Evolutionary conservation across 331 rosid genomes (phyloP), one percentile per base, ranked within the genome.

Genomic region (Arachis monticola): DNA sequence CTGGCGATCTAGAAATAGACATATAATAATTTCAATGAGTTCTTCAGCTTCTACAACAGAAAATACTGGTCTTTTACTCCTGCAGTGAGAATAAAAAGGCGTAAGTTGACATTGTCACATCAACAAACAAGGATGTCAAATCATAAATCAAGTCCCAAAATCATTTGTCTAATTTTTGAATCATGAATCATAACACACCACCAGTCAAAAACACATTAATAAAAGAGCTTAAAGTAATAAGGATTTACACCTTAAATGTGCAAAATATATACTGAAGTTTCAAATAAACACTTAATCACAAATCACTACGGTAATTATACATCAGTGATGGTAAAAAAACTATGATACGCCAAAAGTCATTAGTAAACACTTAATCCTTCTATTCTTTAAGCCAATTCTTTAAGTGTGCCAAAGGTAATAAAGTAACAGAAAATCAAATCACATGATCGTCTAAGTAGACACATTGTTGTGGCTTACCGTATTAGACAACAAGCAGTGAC

Each of bases 1-100:
- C 80, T 71, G 89, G 61, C 90, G 91, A 85, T 94, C 99, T 40
- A 90, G 78, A 76, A 85, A 92, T 66, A 94, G 84, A 80, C 83
- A 87, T 77, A 88, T 79, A 73, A 87, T 86, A 78, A 87, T 83
- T 86, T 90, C 93, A 71, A 89, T 74, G 12, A 92, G 78, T 85
- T 82, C 95, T 87, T 87, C 95, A n/a, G 89, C 99, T 84, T 94
- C 99, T 51, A 84, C 79, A 71, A 87, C 61, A 60, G 93, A 84
- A 65, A 86, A 87, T 10, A 88, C 75, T 58, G 87, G 76, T 67
- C 60, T 83, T 79, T 78, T 86, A 77, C 72, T 76, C 91, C 99
- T 94, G 85, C 69, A 82, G 51, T 11, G 66, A 81, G 44, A 75
- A 76, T 58, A 57, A 64, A 77, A 53, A 60, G 68, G 50, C 7